phyloP scores from a whole-genome alignment of 257 asterid genomes.

The Buddleja alternifolia region DNA sequence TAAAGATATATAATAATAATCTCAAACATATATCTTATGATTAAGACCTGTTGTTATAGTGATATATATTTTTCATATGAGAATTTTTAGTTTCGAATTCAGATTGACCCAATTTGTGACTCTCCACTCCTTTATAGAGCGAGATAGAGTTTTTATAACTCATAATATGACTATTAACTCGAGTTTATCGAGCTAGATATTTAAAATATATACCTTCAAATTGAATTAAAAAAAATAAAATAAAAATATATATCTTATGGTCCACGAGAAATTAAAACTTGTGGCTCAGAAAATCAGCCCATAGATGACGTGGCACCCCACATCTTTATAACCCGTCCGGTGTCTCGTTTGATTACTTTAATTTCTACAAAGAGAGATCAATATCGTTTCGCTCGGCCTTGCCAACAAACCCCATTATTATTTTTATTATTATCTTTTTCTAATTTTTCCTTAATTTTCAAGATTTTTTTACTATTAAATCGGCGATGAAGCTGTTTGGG shows the following conservation, averaged over 20 bases:
- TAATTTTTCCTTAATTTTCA: conserved; percentile 20
- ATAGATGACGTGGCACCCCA: conserved; percentile 65
- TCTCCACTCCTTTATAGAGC: too few species aligned
- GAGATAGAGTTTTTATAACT: too few species aligned
- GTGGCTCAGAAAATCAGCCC: conserved; percentile 65
- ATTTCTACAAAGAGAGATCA: conserved; percentile 48
- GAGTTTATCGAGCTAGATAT: too few species aligned
- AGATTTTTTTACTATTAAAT: conserved; percentile 33
- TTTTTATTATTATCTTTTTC: conserved; percentile 16
- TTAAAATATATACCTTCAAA: too few species aligned
- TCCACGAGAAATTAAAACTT: conserved; percentile 53
- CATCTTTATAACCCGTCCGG: conserved; percentile 21
- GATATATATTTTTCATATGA: too few species aligned
- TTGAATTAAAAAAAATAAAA: too few species aligned
- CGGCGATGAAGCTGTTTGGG: conserved; percentile 72
- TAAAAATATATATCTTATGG: conserved; percentile 6
- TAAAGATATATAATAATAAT: too few species aligned
- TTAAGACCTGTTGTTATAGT: too few species aligned
- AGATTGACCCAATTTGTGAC: too few species aligned
- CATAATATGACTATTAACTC: too few species aligned
- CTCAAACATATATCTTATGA: too few species aligned
- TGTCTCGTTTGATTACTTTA: conserved; percentile 27
- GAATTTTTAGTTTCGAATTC: too few species aligned
- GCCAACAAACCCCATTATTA: conserved; percentile 73
- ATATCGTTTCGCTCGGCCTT: conserved; percentile 38